Percentiles rank a stretch among this genome's conserved stretches.
phyloP scores from a whole-genome alignment of 139 green algal species.

The Chlorella sp. region DNA sequence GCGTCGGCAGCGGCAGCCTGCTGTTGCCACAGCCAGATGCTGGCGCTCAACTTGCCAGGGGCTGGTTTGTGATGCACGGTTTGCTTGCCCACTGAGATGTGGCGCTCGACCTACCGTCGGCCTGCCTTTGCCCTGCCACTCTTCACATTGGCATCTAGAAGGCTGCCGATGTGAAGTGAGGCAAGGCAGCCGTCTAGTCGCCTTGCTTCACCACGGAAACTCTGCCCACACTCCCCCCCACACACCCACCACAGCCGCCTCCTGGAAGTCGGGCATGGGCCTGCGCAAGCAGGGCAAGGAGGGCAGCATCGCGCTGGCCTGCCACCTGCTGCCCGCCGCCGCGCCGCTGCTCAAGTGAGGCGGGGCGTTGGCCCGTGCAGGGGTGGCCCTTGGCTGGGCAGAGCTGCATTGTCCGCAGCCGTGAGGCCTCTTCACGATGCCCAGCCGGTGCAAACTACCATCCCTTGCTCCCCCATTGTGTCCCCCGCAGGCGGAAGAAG shows the following conservation, averaged over 20 bases:
- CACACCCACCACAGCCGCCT: conserved; percentile 27
- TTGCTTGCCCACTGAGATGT: no score
- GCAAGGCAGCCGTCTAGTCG: not conserved
- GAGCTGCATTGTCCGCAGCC: not conserved
- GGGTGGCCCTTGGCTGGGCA: not conserved
- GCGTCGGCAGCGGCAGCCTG: no score
- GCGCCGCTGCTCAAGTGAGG: conserved; percentile 45
- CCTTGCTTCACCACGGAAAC: not conserved
- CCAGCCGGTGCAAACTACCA: no score
- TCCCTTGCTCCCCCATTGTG: no score
- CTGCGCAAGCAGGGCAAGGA: conserved; percentile 69
- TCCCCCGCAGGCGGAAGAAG: conserved; percentile 70
- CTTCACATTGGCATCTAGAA: not conserved
- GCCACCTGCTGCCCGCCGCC: conserved; percentile 50
- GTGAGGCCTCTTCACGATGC: no score
- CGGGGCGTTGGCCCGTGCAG: not conserved
- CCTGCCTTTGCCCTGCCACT: no score
- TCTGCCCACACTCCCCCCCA: not conserved
- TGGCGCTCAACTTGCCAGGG: no score
- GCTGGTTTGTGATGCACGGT: no score
- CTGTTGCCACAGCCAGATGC: no score
- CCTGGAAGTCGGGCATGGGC: conserved; percentile 72
- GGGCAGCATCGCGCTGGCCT: conserved; percentile 62
- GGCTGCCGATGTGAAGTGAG: not conserved
- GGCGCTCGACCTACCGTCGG: no score